Base-by-base conservation (phyloP, 2,329 filamentous ascomycete genomes). In the Botrytis sinoallii region DNA sequence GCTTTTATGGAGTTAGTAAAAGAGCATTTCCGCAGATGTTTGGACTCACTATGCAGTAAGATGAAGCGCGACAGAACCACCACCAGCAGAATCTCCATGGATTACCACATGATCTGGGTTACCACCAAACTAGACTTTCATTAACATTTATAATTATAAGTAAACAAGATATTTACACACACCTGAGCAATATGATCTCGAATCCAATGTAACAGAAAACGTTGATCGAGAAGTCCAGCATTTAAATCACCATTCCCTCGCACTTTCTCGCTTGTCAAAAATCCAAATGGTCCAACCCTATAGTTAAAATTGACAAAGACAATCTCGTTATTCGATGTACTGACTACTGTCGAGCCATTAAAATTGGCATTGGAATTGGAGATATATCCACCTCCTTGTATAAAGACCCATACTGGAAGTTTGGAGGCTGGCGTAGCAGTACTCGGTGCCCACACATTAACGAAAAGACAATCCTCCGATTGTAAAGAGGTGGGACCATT, bases 261-360 rank as follows among this genome's bases (percentile, higher is more conserved):
- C 16, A 92, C 84, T 44, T 86, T 83, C 57, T 88, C 85, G 65
- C 88, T 86, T 0, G 88, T 86, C 1, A 92, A 83, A 76, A 92
- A 92, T 0, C 90, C 90, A 77, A 87, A 87, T 0, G 88, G 82
- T 0, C 89, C 89, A 10, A 92, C 87, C 10, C 90, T 86, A 78
- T 91, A 91, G 81, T 90, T 89, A 79, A 90, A 89, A 77, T 87
- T 87, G 67, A 90, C 88, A 71, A 88, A 84, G 22, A 91, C 82
- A 66, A 90, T 82, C 75, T 83, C 84, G 40, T 82, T 77, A 22
- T 80, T 82, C 0, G 86, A 87, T 75, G 79, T 79, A 42, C 83
- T 79, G 38, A 88, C 82, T 5, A 87, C 82, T 38, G 83, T 81
- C 0, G 84, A 83, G 46, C 86, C 87, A 78, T 88, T 87, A 79